Conservation (phyloP, 1,139 yeast species). For the Spencermartinsiella ligniputridi region DNA sequence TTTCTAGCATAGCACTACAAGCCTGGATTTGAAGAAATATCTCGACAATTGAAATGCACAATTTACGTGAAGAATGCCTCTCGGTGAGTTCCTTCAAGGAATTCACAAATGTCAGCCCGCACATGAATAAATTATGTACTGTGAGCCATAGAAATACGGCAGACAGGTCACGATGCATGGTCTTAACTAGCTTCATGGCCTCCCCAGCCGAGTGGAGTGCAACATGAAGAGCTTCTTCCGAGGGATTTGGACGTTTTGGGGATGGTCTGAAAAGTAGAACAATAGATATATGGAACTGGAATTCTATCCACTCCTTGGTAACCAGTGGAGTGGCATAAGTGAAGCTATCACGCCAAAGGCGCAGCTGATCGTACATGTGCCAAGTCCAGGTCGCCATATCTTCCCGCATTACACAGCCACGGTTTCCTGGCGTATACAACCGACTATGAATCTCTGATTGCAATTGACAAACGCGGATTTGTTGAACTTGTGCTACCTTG, state of each 20-base stretch:
- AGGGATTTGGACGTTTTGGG: constrained; percentile 7
- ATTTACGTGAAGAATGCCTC: background rate
- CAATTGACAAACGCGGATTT: constrained; percentile 6
- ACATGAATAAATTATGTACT: constrained; percentile 8
- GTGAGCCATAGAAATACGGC: constrained; percentile 10
- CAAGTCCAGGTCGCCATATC: constrained; percentile 7
- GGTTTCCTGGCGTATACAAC: constrained; percentile 4
- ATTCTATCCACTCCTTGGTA: constrained; percentile 10
- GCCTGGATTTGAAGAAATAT: constrained; percentile 9
- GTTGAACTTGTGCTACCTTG: constrained; percentile 7
- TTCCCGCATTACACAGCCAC: background rate
- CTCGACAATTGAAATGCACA: constrained; percentile 8
- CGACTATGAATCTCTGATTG: constrained; percentile 10
- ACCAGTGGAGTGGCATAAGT: constrained; percentile 6
- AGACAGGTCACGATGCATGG: constrained; percentile 8
- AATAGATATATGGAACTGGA: constrained; percentile 9
- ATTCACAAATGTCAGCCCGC: constrained; percentile 9
- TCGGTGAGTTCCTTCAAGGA: constrained; percentile 7
- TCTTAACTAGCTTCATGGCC: constrained; percentile 7
- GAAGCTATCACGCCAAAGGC: constrained; percentile 8
- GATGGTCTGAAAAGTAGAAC: constrained; percentile 9
- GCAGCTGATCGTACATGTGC: constrained; percentile 10
- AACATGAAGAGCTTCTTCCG: constrained; percentile 7
- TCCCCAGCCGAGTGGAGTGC: constrained; percentile 11
- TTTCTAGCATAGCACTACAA: constrained; percentile 9